Conservation (phyloP, 73 alveolate species). For the Paramecium bursaria region DNA sequence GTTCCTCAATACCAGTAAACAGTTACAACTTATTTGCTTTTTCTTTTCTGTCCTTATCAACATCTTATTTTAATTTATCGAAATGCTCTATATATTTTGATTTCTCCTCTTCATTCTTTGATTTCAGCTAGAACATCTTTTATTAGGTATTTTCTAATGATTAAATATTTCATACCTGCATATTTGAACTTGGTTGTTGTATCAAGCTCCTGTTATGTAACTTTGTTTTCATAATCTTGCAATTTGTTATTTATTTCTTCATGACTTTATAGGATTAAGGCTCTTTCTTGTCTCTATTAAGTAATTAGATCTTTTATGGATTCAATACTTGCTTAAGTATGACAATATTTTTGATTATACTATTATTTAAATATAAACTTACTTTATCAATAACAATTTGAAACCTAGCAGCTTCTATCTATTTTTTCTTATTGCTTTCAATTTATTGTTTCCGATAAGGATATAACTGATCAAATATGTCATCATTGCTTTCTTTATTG, state of each 20-base stretch:
- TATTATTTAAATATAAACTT: not conserved
- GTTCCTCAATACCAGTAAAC: not conserved
- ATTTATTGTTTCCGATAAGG: no score
- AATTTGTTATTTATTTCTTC: conserved; percentile 41
- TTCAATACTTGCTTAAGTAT: conserved; percentile 33
- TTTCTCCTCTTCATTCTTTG: conserved; percentile 64
- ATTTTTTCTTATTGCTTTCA: no score
- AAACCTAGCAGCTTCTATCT: conserved; percentile 22
- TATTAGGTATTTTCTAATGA: conserved; percentile 22
- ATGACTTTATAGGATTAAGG: conserved; percentile 16
- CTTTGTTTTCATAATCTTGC: conserved; percentile 30
- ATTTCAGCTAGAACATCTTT: not conserved
- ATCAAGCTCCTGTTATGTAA: not conserved
- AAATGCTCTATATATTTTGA: conserved; percentile 28
- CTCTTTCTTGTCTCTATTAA: conserved; percentile 17
- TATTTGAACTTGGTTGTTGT: conserved; percentile 31
- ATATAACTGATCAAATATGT: no score
- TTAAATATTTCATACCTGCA: conserved; percentile 10
- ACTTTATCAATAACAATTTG: conserved; percentile 24
- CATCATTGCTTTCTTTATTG: no score
- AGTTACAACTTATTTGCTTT: not conserved
- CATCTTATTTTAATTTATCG: conserved; percentile 55
- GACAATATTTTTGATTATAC: conserved; percentile 51
- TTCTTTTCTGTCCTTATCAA: conserved; percentile 50
- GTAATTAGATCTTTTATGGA: conserved; percentile 34